These are phyloP conservation scores for Barnettozyma populi DNA, from an alignment of 805 yeast species.

Conservation along the genomic window DNA sequence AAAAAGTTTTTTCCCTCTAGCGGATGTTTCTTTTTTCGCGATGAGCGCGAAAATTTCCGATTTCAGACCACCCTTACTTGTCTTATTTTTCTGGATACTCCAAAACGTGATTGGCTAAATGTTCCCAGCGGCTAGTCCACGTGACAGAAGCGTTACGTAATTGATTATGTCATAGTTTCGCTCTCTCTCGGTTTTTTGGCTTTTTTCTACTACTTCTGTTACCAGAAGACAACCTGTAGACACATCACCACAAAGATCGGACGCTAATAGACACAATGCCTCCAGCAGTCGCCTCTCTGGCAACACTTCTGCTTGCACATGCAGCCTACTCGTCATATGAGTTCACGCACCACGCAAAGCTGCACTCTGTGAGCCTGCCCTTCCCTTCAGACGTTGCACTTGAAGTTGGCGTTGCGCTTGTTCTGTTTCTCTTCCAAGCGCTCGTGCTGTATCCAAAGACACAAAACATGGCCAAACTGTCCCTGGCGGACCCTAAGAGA, in stretches of 20 bases:
- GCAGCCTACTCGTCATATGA: slow-evolving; percentile 12
- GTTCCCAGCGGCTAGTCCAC: too few relatives aligned
- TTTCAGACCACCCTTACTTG: neutral
- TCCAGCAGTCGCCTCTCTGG: neutral
- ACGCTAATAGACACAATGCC: slow-evolving; percentile 1
- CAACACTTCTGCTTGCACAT: slow-evolving; percentile 1
- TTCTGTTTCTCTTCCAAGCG: slow-evolving; percentile 2
- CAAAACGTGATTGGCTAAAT: neutral
- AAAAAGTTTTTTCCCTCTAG: slow-evolving; percentile 9
- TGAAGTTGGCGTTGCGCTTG: slow-evolving; percentile 1
- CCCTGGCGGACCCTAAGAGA: slow-evolving; percentile 2
- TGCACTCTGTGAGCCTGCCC: neutral
- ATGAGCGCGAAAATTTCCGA: neutral
- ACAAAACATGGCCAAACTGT: neutral
- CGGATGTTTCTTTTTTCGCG: slow-evolving; percentile 1
- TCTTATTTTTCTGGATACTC: neutral
- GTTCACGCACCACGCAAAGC: slow-evolving; percentile 1
- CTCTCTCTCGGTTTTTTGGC: neutral
- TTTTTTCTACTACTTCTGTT: too few relatives aligned
- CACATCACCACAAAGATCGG: too few relatives aligned
- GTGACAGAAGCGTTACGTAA: too few relatives aligned
- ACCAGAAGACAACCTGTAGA: too few relatives aligned
- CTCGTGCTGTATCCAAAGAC: slow-evolving; percentile 5
- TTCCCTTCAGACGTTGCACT: slow-evolving; percentile 8
- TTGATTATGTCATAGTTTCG: too few relatives aligned